Evolutionary conservation across 1,139 yeast genomes (phyloP).

Genomic region (Geotrichum histeridarum): DNA sequence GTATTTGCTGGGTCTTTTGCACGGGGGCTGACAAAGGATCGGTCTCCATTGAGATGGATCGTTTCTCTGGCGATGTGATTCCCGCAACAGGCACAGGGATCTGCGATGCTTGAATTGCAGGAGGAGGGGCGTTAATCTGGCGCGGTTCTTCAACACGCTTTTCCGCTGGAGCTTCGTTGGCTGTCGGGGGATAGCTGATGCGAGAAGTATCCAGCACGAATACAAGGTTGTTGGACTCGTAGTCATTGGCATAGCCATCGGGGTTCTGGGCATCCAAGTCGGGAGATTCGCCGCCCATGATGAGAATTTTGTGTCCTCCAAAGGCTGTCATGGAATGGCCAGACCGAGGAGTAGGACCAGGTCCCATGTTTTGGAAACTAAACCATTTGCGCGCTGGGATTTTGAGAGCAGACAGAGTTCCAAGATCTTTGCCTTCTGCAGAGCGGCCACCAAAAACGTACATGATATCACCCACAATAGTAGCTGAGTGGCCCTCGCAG

Average conservation of each 20-base stretch:
- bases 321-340: constrained; percentile 90
- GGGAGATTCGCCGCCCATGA: constrained; percentile 81
- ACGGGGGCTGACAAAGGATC: not conserved
- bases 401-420: constrained; percentile 70
- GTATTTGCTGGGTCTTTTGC: constrained; percentile 2
- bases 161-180: constrained; percentile 7
- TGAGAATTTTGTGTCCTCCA: constrained; percentile 60
- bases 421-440: constrained; percentile 63
- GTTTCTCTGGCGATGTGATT: no score
- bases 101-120: not conserved
- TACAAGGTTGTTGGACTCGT: constrained; percentile 34
- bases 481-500: constrained; percentile 85
- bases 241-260: constrained; percentile 16
- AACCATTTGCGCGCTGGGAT: constrained; percentile 70
- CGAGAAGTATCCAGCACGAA: constrained; percentile 41
- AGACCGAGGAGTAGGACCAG: constrained; percentile 78
- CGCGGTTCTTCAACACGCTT: constrained; percentile 5
- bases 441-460: constrained; percentile 90
- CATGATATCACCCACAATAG: constrained; percentile 72
- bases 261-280: constrained; percentile 29
- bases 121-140: not conserved
- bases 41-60: no score
- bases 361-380: constrained; percentile 51
- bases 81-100: not conserved
- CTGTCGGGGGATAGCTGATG: constrained; percentile 36